Conservation (phyloP, 2,329 filamentous ascomycete species). For the Aureobasidium pullulans region DNA sequence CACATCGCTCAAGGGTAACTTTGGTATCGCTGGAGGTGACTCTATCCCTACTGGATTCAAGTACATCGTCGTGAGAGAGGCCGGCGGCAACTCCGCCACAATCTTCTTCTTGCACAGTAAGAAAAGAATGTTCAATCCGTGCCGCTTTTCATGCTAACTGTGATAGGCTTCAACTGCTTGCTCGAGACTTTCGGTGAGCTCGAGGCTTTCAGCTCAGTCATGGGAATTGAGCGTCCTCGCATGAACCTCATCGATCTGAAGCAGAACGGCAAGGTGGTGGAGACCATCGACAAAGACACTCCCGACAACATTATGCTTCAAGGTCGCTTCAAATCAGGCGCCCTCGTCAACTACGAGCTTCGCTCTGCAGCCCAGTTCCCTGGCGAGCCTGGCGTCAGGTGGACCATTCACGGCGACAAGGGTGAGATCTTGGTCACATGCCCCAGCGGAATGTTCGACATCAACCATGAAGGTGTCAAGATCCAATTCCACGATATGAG, state of each 20-base stretch:
- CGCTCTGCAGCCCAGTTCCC: conserved; percentile 46
- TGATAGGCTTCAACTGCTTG: conserved; percentile 1
- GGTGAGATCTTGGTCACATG: conserved; percentile 23
- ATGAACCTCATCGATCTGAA: conserved; percentile 26
- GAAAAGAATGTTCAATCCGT: not conserved
- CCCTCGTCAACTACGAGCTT: conserved; percentile 39
- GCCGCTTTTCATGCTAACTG: not conserved
- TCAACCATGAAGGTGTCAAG: conserved; percentile 1
- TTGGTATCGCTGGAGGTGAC: not conserved
- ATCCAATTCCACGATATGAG: not conserved
- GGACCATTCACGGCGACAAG: conserved; percentile 44
- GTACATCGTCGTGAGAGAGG: conserved; percentile 37
- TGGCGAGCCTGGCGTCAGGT: conserved; percentile 39
- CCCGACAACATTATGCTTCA: conserved; percentile 39
- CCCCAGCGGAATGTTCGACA: conserved; percentile 3
- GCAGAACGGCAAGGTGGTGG: conserved; percentile 6
- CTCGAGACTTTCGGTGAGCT: conserved; percentile 20
- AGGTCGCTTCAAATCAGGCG: conserved; percentile 33
- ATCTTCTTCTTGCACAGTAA: conserved; percentile 23
- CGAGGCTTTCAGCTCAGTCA: conserved; percentile 29
- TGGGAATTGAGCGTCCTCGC: conserved; percentile 41
- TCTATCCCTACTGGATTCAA: not conserved
- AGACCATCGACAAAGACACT: conserved; percentile 21
- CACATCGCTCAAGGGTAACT: conserved; percentile 28
- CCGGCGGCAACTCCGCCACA: conserved; percentile 38